Evolutionary conservation across 2,329 filamentous ascomycete species (phyloP).

Genomic region (Neopestalotiopsis sp.): DNA sequence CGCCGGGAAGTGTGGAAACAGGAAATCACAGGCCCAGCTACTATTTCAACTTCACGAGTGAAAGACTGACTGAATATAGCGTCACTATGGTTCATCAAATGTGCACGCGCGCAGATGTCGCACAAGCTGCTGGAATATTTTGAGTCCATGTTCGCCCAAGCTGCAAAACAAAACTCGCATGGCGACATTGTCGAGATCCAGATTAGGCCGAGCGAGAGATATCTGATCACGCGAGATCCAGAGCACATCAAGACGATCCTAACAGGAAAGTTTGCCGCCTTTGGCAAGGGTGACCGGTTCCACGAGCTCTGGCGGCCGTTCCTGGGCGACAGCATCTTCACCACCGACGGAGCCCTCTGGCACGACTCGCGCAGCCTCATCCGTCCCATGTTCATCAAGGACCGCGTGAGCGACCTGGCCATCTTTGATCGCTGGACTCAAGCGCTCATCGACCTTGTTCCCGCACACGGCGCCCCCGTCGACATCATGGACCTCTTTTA

Average conservation of each 20-base stretch:
- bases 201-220: constrained; percentile 36
- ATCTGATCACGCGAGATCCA: constrained; percentile 56
- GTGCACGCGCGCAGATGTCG: constrained; percentile 34
- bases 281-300: constrained; percentile 50
- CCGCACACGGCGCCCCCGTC: constrained; percentile 56
- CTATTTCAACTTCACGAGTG: background rate
- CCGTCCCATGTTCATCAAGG: constrained; percentile 56
- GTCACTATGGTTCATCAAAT: constrained; percentile 30
- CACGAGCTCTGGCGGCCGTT: constrained; percentile 49
- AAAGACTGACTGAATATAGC: constrained; percentile 13
- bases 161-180: constrained; percentile 31
- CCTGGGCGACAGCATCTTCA: constrained; percentile 62
- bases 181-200: constrained; percentile 43
- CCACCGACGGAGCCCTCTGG: constrained; percentile 57
- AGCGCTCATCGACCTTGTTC: constrained; percentile 63
- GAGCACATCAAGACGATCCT: constrained; percentile 63
- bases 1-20: no score
- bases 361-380: constrained; percentile 58
- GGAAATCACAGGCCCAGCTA: no score
- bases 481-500: constrained; percentile 70
- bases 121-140: constrained; percentile 39
- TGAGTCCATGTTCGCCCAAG: constrained; percentile 32
- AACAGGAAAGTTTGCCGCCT: constrained; percentile 61
- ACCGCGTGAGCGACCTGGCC: constrained; percentile 52
- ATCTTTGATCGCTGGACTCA: constrained; percentile 66